phyloP scores from a whole-genome alignment of 805 yeast genomes.

The Candida ponderosae region DNA sequence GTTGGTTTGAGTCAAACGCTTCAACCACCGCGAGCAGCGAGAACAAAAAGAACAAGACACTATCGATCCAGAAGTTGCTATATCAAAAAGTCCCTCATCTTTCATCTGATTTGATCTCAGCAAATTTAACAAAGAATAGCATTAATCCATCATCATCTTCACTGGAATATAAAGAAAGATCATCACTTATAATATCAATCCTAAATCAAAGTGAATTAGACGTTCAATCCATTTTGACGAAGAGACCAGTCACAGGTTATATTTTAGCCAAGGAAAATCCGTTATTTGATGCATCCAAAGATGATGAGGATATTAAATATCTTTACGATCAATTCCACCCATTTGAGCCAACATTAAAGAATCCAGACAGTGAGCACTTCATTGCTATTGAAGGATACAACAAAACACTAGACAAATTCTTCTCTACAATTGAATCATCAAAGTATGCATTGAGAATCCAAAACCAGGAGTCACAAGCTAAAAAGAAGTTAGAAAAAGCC shows the following conservation, averaged over 20 bases:
- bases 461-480: constrained; percentile 69
- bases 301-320: constrained; percentile 34
- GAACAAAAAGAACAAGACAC: constrained; percentile 35
- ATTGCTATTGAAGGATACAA: constrained; percentile 60
- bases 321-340: constrained; percentile 67
- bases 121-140: constrained; percentile 36
- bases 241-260: constrained; percentile 42
- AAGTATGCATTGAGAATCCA: constrained; percentile 69
- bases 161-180: constrained; percentile 18
- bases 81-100: constrained; percentile 65
- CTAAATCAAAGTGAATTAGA: constrained; percentile 39
- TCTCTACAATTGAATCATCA: constrained; percentile 77
- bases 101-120: constrained; percentile 71
- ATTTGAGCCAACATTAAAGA: constrained; percentile 41
- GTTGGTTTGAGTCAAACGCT: constrained; percentile 21
- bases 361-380: constrained; percentile 26
- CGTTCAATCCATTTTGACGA: constrained; percentile 28
- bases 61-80: constrained; percentile 61
- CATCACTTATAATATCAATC: constrained; percentile 28
- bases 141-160: constrained; percentile 38
- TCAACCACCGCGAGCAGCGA: constrained; percentile 8
- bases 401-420: constrained; percentile 73
- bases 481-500: constrained; percentile 67
- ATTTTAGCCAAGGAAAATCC: constrained; percentile 58
- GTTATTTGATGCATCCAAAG: constrained; percentile 32